phyloP scores from a whole-genome alignment of 768 basidiomycete genomes.

The Podaxis mareebaensis region DNA sequence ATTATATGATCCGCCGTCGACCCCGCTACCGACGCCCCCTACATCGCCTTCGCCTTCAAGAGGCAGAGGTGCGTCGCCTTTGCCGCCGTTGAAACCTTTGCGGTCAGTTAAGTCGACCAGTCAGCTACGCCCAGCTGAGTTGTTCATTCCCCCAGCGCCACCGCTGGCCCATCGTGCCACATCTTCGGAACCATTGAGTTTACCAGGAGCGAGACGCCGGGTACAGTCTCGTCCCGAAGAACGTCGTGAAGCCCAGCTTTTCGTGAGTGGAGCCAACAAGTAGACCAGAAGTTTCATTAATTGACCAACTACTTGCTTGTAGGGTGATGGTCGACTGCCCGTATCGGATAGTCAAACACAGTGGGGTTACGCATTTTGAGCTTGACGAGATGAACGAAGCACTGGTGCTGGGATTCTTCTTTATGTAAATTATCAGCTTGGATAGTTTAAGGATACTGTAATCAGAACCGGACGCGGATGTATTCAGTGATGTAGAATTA shows the following conservation, averaged over 20 bases:
- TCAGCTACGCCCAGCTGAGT: neutral
- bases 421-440: slow-evolving; percentile 9
- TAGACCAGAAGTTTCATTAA: neutral
- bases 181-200: slow-evolving; percentile 15
- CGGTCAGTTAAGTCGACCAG: slow-evolving; percentile 10
- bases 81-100: slow-evolving; percentile 21
- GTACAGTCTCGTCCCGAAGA: neutral
- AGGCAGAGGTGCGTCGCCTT: slow-evolving; percentile 10
- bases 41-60: slow-evolving; percentile 15
- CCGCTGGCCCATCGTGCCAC: slow-evolving; percentile 16
- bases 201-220: slow-evolving; percentile 1
- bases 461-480: neutral
- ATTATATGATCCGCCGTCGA: slow-evolving; percentile 35
- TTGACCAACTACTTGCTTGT: neutral
- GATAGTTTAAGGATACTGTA: neutral
- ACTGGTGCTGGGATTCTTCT: slow-evolving; percentile 15
- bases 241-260: neutral
- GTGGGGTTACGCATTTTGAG: slow-evolving; percentile 47
- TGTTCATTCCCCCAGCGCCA: neutral
- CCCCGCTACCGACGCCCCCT: slow-evolving; percentile 37
- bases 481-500: slow-evolving; percentile 9
- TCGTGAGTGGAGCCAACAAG: neutral
- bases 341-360: slow-evolving; percentile 30
- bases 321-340: neutral
- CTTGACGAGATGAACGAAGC: slow-evolving; percentile 6